phyloP scores from a whole-genome alignment of 805 yeast genomes.

The Metschnikowia matae region DNA sequence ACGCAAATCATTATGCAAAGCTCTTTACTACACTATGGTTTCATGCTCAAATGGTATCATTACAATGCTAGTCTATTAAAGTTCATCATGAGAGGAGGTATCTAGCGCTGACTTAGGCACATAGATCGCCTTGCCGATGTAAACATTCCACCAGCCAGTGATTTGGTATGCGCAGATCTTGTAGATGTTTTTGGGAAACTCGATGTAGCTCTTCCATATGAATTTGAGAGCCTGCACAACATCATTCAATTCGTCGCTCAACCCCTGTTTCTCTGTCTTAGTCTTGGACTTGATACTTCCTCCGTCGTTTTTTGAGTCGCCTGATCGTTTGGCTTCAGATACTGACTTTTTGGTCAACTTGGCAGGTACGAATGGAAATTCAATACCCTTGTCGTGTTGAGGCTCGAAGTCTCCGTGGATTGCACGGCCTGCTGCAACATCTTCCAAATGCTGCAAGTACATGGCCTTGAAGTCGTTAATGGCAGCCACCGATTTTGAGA shows the following conservation, averaged over 20 bases:
- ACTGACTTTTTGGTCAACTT: background rate
- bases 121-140: constrained; percentile 53
- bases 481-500: constrained; percentile 78
- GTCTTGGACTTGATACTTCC: constrained; percentile 9
- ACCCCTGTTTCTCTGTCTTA: constrained; percentile 7
- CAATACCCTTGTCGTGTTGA: constrained; percentile 28
- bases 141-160: constrained; percentile 64
- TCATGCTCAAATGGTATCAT: background rate
- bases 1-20: too few species aligned
- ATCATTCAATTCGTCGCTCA: constrained; percentile 45
- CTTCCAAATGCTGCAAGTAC: constrained; percentile 42
- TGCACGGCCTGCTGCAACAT: constrained; percentile 36
- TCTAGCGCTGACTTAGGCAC: constrained; percentile 14
- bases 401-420: constrained; percentile 41
- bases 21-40: background rate
- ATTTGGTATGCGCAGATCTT: constrained; percentile 45
- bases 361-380: constrained; percentile 33
- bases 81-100: constrained; percentile 13
- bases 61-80: constrained; percentile 7
- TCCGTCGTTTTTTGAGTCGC: constrained; percentile 1
- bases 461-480: constrained; percentile 64
- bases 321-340: background rate
- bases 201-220: constrained; percentile 59
- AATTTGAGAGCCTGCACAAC: constrained; percentile 61
- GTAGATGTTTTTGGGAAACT: constrained; percentile 63